Evolutionary conservation across 1,284 basidiomycete genomes (phyloP), one percentile per base, ranked within the genome.

Genomic region (Ustilago loliicola): DNA sequence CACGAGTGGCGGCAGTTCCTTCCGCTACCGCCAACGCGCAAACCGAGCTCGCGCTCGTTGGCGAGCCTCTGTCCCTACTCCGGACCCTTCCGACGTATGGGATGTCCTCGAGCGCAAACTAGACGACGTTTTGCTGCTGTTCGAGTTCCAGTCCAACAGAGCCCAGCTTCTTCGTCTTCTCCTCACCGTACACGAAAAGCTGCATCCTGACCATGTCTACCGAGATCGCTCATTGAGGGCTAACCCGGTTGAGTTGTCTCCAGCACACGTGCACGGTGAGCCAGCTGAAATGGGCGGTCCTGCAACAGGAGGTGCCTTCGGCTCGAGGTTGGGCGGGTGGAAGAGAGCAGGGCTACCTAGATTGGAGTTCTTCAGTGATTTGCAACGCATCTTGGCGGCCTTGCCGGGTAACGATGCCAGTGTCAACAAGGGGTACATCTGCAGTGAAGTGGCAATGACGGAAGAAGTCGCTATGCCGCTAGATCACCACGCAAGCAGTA

Each of bases 51-150:
- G 56, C 17, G 62, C 74, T 6, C 52, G 67, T 9, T 81, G 80
- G 80, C 50, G 72, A n/a, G 48, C 64, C 6, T 61, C 71, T 2
- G 61, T 62, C 4, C 55, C 65, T 0, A 48, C 21, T 5, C 77
- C 81, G 8, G 80, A 83, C 42, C 54, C 75, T 1, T 69, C 69
- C 0, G 81, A 83, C 38, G 81, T 83, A 2, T 83, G 81, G 81
- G 81, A 83, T 59, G 66, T 83, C 13, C 61, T 83, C 15, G 81
- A 83, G 52, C 72, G 81, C n/a, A 72, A 73, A 55, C 51, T 83
- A 19, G 81, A 83, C 55, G 58, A 72, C 1, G 62, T 83, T 1
- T 47, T 83, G 40, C 52, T 82, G 48, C 70, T 80, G 21, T 82
- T 83, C 54, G 81, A 83, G 61, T 83, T 79, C 51, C 81, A 83